Percentiles rank a stretch among this genome's conserved stretches.
Conservation (phyloP, 345 rosid genomes). For the Passiflora organensis region DNA sequence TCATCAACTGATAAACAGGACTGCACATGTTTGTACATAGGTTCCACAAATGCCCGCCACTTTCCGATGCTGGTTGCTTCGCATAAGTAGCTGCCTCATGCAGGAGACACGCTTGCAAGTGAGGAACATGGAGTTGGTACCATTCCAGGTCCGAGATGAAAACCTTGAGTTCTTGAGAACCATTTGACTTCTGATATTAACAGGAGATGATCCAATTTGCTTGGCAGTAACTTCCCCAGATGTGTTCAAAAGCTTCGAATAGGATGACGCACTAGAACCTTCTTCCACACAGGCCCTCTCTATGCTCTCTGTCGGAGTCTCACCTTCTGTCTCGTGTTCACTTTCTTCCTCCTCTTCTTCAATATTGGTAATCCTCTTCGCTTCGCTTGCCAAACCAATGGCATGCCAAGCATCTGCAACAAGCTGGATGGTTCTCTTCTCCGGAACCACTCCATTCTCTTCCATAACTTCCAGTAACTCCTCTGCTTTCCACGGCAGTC, state of each 20-base stretch:
- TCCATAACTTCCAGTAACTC: conserved; percentile 62
- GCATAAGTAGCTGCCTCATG: conserved; percentile 26
- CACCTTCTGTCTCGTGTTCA: conserved; percentile 20
- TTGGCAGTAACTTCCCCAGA: conserved; percentile 23
- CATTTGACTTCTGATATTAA: conserved; percentile 30
- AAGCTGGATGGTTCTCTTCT: conserved; percentile 57
- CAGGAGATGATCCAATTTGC: conserved; percentile 26
- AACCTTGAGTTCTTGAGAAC: conserved; percentile 13
- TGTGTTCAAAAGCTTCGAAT: conserved; percentile 21
- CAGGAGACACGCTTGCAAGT: conserved; percentile 15
- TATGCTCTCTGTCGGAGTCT: conserved; percentile 23
- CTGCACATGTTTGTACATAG: conserved; percentile 17
- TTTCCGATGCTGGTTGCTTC: conserved; percentile 38
- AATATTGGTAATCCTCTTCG: conserved; percentile 38
- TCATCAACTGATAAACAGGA: conserved; percentile 18
- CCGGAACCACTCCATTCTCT: conserved; percentile 49
- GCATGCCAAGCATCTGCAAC: conserved; percentile 74
- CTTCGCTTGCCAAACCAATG: conserved; percentile 57
- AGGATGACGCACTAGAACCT: conserved; percentile 26
- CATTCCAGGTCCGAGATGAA: conserved; percentile 16
- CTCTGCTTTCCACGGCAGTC: conserved; percentile 81
- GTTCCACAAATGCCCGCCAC: conserved; percentile 21
- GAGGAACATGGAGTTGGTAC: conserved; percentile 18
- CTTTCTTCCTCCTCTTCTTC: conserved; percentile 17
- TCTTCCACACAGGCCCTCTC: conserved; percentile 26